Conservation (phyloP, 179 eudicot species). For the Vitellaria paradoxa region DNA sequence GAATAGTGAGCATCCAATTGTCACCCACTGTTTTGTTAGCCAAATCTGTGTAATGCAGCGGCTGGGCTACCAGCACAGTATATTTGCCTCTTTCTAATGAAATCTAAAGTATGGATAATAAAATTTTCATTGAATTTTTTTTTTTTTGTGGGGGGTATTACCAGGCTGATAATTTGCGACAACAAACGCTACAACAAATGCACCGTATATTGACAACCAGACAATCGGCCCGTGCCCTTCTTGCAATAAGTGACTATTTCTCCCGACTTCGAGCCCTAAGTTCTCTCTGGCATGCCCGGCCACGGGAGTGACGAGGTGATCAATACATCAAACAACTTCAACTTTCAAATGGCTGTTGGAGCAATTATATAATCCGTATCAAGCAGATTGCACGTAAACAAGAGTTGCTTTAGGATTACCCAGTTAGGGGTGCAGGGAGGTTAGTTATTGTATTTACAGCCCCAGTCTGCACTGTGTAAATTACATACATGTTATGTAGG, state of each 20-base stretch:
- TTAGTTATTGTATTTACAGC: not conserved
- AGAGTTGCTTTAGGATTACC: not conserved
- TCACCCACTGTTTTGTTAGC: not conserved
- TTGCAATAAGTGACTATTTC: conserved; percentile 78
- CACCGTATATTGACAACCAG: conserved; percentile 82
- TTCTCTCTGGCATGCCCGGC: conserved; percentile 93
- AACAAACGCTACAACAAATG: conserved; percentile 88
- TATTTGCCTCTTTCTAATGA: not conserved
- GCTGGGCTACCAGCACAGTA: not conserved
- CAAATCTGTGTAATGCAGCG: not conserved
- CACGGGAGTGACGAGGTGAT: conserved; percentile 46
- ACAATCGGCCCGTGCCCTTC: conserved; percentile 91
- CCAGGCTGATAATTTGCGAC: conserved; percentile 91
- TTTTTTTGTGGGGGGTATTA: conserved; percentile 7
- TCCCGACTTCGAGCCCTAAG: conserved; percentile 92
- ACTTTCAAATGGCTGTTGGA: not conserved
- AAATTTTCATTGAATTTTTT: not conserved
- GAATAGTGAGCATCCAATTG: not conserved
- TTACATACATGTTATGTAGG: not conserved
- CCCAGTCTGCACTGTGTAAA: conserved; percentile 3
- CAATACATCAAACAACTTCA: not conserved
- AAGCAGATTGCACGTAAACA: not conserved
- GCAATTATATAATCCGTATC: not conserved
- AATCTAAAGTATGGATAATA: not conserved
- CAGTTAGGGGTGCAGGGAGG: not conserved